Conservation (phyloP, 2,329 filamentous ascomycete genomes). For the Phialophora verrucosa region DNA sequence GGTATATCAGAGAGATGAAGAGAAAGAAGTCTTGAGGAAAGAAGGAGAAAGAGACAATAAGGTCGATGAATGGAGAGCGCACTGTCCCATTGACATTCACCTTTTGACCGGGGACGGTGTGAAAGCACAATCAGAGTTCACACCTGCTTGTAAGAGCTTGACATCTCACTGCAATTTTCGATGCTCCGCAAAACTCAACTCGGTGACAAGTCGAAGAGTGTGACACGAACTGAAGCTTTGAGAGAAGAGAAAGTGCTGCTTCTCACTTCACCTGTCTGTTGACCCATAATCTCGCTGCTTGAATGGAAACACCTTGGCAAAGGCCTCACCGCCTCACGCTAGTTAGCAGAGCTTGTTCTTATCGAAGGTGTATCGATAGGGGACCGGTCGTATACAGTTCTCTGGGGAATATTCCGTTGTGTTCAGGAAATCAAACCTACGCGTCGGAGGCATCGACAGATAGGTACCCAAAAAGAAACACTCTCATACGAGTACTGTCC, state of each 20-base stretch:
- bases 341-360: not conserved
- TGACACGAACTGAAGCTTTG: not conserved
- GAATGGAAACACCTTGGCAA: not conserved
- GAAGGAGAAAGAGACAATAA: not conserved
- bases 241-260: not conserved
- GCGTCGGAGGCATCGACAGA: not conserved
- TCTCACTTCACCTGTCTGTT: slow-evolving; percentile 17
- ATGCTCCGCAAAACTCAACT: slow-evolving; percentile 16
- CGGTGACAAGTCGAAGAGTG: slow-evolving; percentile 12
- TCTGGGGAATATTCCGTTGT: not conserved
- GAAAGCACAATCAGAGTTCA: slow-evolving; percentile 11
- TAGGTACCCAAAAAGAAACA: not conserved
- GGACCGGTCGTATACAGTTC: not conserved
- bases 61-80: slow-evolving; percentile 2
- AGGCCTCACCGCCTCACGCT: not conserved
- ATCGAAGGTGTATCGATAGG: not conserved
- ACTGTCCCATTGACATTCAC: not conserved
- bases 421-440: not conserved
- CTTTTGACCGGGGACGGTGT: too few relatives aligned
- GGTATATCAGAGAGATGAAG: slow-evolving; percentile 14
- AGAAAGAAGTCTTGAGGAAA: slow-evolving; percentile 2
- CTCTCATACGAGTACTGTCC: not conserved
- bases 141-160: not conserved
- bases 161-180: not conserved
- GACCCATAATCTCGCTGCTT: not conserved